Base-by-base conservation (phyloP, 345 rosid species). In the Lumnitzera racemosa region DNA sequence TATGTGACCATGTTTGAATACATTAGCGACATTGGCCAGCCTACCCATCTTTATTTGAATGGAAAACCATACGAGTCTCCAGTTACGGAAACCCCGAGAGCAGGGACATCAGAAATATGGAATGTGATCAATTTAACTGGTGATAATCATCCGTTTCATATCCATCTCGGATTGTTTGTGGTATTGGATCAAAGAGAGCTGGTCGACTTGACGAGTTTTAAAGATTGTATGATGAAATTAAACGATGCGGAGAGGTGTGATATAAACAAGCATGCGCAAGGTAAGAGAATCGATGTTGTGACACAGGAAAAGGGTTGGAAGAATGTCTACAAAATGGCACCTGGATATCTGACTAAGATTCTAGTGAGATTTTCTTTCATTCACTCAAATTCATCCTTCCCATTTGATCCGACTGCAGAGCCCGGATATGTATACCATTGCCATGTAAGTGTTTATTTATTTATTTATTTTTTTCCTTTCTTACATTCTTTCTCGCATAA, bases 371-470 rank as follows among this genome's bases (percentile, higher is more conserved):
- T 70, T 51, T 57, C 36, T 56, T 25, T 53, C 15, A 61, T 70
- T 2, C 56, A 58, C 29, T 46, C 51, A 15, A 5, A 60, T 31
- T 49, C 51, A 0, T 53, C 56, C 27, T 70, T 64, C 25, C 64
- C 73, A 10, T 70, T 70, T 49, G 73, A 70, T 49, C 55, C 68
- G 3, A 68, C 72, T 15, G 55, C 50, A 12, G 29, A 63, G n/a
- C 73, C 73, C 3, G 72, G 72, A 55, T 68, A 68, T 47, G 62
- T 68, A 5, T 68, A 68, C 53, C 72, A 68, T 31, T 68, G 72
- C 67, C 72, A 68, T 46, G 72, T 57, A 52, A 62, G 67, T 49
- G 15, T 13, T 9, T 0, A 17, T 0, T 1, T 11, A 56, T 24
- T 15, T 59, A 8, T 24, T 53, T 51, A 0, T 29, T 20, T 12